These are phyloP conservation scores for Phytophthora melonis DNA, from an alignment of 352 stramenopile species.

Conservation along the genomic window DNA sequence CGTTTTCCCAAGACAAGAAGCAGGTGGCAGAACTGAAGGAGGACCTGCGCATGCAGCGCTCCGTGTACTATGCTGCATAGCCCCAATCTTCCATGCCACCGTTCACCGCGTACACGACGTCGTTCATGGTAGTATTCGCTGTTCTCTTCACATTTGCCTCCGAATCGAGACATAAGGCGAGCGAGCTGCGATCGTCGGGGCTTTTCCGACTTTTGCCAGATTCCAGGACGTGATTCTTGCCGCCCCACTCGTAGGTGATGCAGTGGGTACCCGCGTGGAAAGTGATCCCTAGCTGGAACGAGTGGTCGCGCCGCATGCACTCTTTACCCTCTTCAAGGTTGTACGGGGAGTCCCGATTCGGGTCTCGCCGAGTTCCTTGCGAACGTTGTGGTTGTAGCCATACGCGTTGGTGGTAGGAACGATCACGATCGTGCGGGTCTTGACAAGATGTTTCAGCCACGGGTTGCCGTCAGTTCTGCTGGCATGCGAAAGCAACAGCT, in stretches of 20 bases:
- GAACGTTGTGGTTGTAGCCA: constrained; percentile 87
- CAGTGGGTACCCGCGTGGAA: constrained; percentile 97
- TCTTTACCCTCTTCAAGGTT: constrained; percentile 57
- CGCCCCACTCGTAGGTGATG: constrained; percentile 97
- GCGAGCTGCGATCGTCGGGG: constrained; percentile 64
- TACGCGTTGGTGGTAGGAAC: constrained; percentile 94
- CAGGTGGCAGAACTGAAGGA: constrained; percentile 86
- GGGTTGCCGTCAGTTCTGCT: constrained; percentile 48
- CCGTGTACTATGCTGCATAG: constrained; percentile 89
- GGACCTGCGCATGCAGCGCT: constrained; percentile 82
- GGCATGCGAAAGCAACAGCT: constrained; percentile 71
- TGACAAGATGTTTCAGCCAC: constrained; percentile 80
- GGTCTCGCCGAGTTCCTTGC: constrained; percentile 91
- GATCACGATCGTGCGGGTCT: constrained; percentile 78
- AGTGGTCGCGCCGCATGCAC: constrained; percentile 95
- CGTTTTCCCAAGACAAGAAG: constrained; percentile 88
- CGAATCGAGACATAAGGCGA: constrained; percentile 68
- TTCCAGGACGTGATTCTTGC: constrained; percentile 77
- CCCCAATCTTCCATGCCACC: constrained; percentile 98
- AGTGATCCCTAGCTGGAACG: constrained; percentile 96
- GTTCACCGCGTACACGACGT: constrained; percentile 95
- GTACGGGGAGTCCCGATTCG: constrained; percentile 98
- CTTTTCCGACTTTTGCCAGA: constrained; percentile 54
- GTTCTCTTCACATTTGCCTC: constrained; percentile 72
- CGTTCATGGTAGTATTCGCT: constrained; percentile 92